Evolutionary conservation across 1,139 yeast genomes (phyloP), one percentile per base, ranked within the genome.

Genomic region (Blastobotrys ciferrii): DNA sequence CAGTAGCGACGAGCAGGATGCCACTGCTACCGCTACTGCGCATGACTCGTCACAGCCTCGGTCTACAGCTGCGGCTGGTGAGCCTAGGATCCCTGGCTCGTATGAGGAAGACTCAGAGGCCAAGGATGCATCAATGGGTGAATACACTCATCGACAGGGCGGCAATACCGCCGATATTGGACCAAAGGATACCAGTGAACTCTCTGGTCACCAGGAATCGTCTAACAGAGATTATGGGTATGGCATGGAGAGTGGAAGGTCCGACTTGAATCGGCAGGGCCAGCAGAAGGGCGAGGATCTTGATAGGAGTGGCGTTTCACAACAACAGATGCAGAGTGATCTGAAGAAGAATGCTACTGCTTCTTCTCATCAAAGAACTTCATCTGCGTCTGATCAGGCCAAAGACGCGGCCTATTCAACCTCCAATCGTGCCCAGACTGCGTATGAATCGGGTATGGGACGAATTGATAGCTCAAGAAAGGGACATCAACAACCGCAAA

Each of bases 81-180:
- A 32, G n/a, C 9, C 47, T 7, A 4, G 28, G 4, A 4, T 19
- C 4, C 28, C 40, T 4, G 28, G 19, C 7, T 17, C 28, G 4
- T n/a, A 18, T 5, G 14, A 7, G 14, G 25, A 36, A 9, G 12
- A 19, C 28, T 23, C n/a, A 28, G 41, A 2, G 6, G 33, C 12
- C 20, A 14, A 13, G 14, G 37, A 33, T 9, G 37, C 3, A 7
- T 5, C 6, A 15, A 32, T 32, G 35, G 7, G 5, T 32, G 47
- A 46, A 33, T 45, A 41, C 11, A 50, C 51, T 6, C 50, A 48
- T 11, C 28, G 32, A 13, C 40, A 46, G 36, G 25, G 38, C 25
- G 48, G 42, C 36, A 44, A 37, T 5, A 5, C 13, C 6, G 35
- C n/a, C 15, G 35, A 32, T n/a, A 5, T n/a, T n/a, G n/a, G n/a